A percentile compares a stretch with the other conserved stretches of the same genome.
phyloP scores from a whole-genome alignment of 2,329 filamentous ascomycete genomes.

The Apiospora aurea region DNA sequence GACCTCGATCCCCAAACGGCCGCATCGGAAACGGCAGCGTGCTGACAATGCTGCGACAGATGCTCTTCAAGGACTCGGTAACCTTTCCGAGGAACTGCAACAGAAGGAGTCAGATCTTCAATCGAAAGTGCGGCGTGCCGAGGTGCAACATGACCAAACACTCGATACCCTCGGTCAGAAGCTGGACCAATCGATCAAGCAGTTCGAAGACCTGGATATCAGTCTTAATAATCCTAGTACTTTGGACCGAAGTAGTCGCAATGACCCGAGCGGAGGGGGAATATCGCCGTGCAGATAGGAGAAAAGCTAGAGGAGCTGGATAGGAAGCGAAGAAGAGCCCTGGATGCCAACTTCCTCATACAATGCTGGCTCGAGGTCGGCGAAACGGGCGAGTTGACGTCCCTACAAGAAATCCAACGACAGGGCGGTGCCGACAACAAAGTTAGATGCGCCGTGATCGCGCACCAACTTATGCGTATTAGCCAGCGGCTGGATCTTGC shows the following conservation, averaged over 20 bases:
- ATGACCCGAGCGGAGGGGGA: slow-evolving; percentile 69
- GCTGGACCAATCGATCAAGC: slow-evolving; percentile 88
- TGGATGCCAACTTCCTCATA: slow-evolving; percentile 94
- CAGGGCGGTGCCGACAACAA: slow-evolving; percentile 90
- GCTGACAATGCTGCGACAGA: slow-evolving; percentile 47
- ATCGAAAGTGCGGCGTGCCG: slow-evolving; percentile 87
- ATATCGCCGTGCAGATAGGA: slow-evolving; percentile 92
- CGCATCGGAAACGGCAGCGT: slow-evolving; percentile 35
- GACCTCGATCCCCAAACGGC: slow-evolving; percentile 22
- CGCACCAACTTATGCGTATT: slow-evolving; percentile 90
- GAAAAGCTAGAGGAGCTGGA: slow-evolving; percentile 94
- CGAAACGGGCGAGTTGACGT: slow-evolving; percentile 84
- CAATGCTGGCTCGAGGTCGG: slow-evolving; percentile 97
- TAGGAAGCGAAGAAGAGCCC: slow-evolving; percentile 84
- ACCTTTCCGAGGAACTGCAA: slow-evolving; percentile 83
- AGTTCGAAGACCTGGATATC: slow-evolving; percentile 88
- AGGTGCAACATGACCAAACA: slow-evolving; percentile 90
- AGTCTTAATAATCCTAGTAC: slow-evolving; percentile 71
- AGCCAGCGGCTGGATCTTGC: slow-evolving; percentile 86
- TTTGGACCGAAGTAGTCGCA: slow-evolving; percentile 54
- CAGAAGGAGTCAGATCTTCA: slow-evolving; percentile 89
- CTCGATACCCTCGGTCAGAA: slow-evolving; percentile 87
- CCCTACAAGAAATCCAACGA: slow-evolving; percentile 86
- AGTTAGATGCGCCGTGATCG: slow-evolving; percentile 91
- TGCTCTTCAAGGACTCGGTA: slow-evolving; percentile 71